Base-by-base conservation (phyloP, 1,139 yeast species). In the Chernovozyma aurita region DNA sequence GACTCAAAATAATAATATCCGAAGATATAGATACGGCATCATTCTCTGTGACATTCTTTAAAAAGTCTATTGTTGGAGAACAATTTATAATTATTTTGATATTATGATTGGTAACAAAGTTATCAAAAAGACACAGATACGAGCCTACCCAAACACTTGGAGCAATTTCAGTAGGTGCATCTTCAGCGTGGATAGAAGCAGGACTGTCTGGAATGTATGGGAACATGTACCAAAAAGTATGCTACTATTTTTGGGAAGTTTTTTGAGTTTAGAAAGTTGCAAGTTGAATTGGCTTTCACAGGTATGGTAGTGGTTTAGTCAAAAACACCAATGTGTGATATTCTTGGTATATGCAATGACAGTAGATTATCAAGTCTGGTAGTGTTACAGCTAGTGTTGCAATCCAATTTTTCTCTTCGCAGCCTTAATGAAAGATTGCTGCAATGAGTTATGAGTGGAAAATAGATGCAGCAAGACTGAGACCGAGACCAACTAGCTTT, bases 71-170 rank as follows among this genome's bases (percentile, higher is more conserved):
- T 1, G 74, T 67, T 18, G 63, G 52, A 2, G 65, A 60, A 42
- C 74, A 69, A 47, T 67, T 70, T 39, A 70, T 59, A 28, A 70
- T 54, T 18, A 70, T 61, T 46, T 68, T 67, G 37, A 65, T 57
- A 37, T 63, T 59, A 36, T 55, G 46, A 18, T 49, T 42, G n/a
- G 44, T 41, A 18, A 64, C 39, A 41, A 55, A 48, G 31, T 42
- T 40, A 17, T 38, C 39, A 32, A 42, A 39, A 7, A 45, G 39
- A 22, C 60, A 43, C 26, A 37, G 27, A 40, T 56, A 55, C 16
- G 57, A 46, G 5, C 65, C 66, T 25, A 59, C 37, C 63, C 65
- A 61, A 4, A 61, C 48, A n/a, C 54, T 44, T 5, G 65, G 65
- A 13, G 64, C 55, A 16, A 61, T 47, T 43, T 59, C 60, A 11